Base-by-base conservation (phyloP, 1,284 basidiomycete genomes). In the Dichomitus squalens region DNA sequence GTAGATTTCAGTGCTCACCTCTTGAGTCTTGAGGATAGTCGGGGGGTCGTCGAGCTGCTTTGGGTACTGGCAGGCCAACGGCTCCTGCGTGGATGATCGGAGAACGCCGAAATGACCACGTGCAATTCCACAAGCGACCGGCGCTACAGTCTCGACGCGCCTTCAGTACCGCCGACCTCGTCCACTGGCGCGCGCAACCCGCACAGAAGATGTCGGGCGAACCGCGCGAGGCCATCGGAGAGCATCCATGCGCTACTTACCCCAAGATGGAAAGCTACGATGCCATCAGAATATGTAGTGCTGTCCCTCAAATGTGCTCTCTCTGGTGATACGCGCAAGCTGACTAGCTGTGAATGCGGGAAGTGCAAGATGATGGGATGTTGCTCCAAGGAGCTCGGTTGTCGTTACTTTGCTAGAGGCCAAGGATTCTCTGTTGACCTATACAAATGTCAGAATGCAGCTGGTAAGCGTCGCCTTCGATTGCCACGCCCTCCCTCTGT, bases 11-110 rank as follows among this genome's bases (percentile, higher is more conserved):
- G 44, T 39, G 57, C 70, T 70, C 65, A 72, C 70, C 66, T 72
- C 63, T 69, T 69, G 66, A 38, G 66, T 69, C 67, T 72, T 71
- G 69, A 68, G 65, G 69, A 63, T 67, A 40, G 54, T 64, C 66
- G 64, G 63, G 58, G 64, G 66, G 63, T 65, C 65, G 68, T 65
- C 60, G 67, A 60, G 66, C 64, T 69, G 64, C 66, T 61, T 52
- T 61, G 58, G 52, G 50, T 41, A 53, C 46, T 56, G 48, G 38
- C 53, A 52, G 50, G 51, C 56, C 27, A 53, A 55, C 53, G 52
- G 35, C 49, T 53, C 58, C 53, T 58, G 43, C 39, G 34, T 46
- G 23, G 31, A 31, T 20, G 29, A n/a, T 46, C 58, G 61, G 58
- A n/a, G 20, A 33, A 21, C 51, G 53, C 58, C 61, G 61, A 4